Percentiles rank a stretch among this genome's conserved stretches.
Conservation (phyloP, 768 basidiomycete genomes). For the Serendipita sp. region DNA sequence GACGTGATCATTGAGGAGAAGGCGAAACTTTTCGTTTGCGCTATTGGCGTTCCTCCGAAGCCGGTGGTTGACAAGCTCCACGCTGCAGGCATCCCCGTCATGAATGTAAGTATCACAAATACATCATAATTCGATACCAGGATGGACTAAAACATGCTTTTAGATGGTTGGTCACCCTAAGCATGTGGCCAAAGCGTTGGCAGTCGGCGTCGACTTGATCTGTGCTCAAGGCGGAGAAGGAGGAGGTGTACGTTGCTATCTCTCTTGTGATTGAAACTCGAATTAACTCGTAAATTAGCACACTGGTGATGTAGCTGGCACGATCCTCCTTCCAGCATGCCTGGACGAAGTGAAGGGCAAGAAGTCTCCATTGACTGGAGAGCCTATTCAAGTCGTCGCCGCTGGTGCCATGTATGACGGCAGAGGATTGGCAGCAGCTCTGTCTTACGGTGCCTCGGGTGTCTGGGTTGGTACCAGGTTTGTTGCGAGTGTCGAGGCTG, state of each 20-base stretch:
- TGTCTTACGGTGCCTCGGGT: slow-evolving; percentile 78
- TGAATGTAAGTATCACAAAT: slow-evolving; percentile 58
- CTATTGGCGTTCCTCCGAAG: slow-evolving; percentile 74
- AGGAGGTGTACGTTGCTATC: slow-evolving; percentile 35
- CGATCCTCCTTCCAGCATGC: slow-evolving; percentile 79
- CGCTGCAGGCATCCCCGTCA: slow-evolving; percentile 67
- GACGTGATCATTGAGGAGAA: slow-evolving; percentile 90
- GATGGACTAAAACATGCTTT: background rate
- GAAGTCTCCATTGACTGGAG: slow-evolving; percentile 64
- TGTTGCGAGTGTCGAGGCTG: slow-evolving; percentile 67
- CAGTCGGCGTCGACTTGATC: slow-evolving; percentile 77
- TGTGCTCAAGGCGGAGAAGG: slow-evolving; percentile 92
- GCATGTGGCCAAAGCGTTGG: slow-evolving; percentile 67
- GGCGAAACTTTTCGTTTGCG: slow-evolving; percentile 76
- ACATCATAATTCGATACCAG: background rate
- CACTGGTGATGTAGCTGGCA: slow-evolving; percentile 72
- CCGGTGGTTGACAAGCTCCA: slow-evolving; percentile 70
- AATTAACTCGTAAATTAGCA: slow-evolving; percentile 19
- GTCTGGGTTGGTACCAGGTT: slow-evolving; percentile 81
- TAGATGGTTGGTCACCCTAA: slow-evolving; percentile 92
- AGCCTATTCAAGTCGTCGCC: slow-evolving; percentile 75
- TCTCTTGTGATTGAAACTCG: background rate
- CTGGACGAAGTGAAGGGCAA: slow-evolving; percentile 69
- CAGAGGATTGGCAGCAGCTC: slow-evolving; percentile 69
- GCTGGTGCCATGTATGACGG: slow-evolving; percentile 90